Evolutionary conservation across 2,329 filamentous ascomycete species (phyloP), one percentile per base, ranked within the genome.

Genomic region (Elsinoe perseae): DNA sequence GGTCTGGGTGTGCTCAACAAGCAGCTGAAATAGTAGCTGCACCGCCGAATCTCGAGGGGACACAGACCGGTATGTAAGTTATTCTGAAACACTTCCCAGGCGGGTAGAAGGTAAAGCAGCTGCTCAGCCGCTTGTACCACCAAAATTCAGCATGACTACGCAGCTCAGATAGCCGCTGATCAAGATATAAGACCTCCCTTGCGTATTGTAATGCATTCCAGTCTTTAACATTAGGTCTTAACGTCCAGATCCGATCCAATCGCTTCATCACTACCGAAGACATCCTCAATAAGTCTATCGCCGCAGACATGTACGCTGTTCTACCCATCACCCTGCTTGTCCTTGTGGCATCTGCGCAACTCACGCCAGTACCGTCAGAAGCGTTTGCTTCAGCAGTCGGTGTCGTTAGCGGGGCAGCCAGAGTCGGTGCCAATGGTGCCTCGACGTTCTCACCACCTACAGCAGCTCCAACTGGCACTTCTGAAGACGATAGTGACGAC

Each of bases 91-190:
- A n/a, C 20, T 12, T 12, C 25, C 20, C 8, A 12, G 40, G 18
- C 40, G 20, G 9, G 23, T 14, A 25, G 20, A 20, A 14, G 10
- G 40, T 21, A 21, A 25, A 25, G 21, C 40, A 21, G 21, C 40
- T 21, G 23, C 40, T 44, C 40, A 44, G 40, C 40, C 40, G 21
- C 40, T 25, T 44, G 40, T 44, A 44, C 40, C 21, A 44, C 40
- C 20, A 12, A 44, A 18, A 44, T 25, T 25, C 20, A n/a, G 18
- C n/a, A 23, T 4, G 12, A 44, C 40, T n/a, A 44, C 40, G 40
- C 40, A 18, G 40, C 20, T 23, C 20, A 44, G 40, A 4, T 44
- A 44, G 25, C 20, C 3, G 40, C 6, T 44, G 40, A n/a, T 12
- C 10, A 10, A 27, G 20, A 10, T 44, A 44, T 44, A 44, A n/a